phyloP scores from a whole-genome alignment of 1,284 basidiomycete species.

The Apiotrichum montevideense region DNA sequence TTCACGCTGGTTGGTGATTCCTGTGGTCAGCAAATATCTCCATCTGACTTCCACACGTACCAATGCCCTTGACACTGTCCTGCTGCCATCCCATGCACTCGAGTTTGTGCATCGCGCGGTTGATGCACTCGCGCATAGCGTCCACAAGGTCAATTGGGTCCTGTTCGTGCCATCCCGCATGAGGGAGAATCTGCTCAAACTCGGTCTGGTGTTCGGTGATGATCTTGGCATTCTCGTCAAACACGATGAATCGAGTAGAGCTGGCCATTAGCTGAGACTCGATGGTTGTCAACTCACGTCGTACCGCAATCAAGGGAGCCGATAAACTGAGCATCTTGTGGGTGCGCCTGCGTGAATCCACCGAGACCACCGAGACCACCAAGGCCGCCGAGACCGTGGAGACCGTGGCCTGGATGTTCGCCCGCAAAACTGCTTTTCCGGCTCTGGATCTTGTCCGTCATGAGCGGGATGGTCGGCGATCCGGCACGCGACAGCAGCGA shows the following conservation, averaged over 20 bases:
- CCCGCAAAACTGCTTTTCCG: conserved; percentile 22
- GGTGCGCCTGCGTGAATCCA: conserved; percentile 27
- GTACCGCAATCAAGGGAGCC: conserved; percentile 88
- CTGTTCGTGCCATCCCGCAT: conserved; percentile 96
- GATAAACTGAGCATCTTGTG: conserved; percentile 59
- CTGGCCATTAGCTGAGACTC: conserved; percentile 47
- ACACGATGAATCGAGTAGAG: conserved; percentile 89
- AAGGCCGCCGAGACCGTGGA: conserved; percentile 9
- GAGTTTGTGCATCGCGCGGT: conserved; percentile 64
- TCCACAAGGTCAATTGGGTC: conserved; percentile 77
- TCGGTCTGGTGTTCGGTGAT: conserved; percentile 81
- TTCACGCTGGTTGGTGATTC: conserved; percentile 94
- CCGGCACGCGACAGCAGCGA: conserved; percentile 44
- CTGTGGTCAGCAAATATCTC: not conserved
- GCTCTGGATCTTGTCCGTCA: conserved; percentile 30
- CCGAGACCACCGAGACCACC: conserved; percentile 24
- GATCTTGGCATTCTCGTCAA: conserved; percentile 82
- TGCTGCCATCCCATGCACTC: conserved; percentile 65
- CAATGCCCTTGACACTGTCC: conserved; percentile 84
- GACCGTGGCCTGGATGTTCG: conserved; percentile 3
- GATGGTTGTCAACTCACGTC: conserved; percentile 58
- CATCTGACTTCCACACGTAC: conserved; percentile 48
- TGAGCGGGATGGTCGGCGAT: conserved; percentile 42
- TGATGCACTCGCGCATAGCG: conserved; percentile 72
- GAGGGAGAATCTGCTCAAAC: conserved; percentile 84